Evolutionary conservation across 2,329 filamentous ascomycete species (phyloP).

Genomic region (Claviceps monticola): DNA sequence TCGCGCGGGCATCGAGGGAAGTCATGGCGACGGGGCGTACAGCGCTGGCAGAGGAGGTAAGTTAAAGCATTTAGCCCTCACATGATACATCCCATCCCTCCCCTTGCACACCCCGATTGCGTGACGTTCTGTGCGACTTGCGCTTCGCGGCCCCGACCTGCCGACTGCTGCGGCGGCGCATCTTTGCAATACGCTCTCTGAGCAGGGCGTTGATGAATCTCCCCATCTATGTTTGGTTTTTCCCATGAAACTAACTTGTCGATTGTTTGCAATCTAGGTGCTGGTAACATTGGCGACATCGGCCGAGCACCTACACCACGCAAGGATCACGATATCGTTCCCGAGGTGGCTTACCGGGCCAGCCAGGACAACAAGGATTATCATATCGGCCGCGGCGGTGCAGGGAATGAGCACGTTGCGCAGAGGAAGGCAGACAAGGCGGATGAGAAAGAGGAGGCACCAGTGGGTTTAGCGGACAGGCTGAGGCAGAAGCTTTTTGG

Average conservation of each 20-base stretch:
- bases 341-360: conserved; percentile 35
- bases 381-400: conserved; percentile 47
- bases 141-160: too few species aligned
- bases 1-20: conserved; percentile 37
- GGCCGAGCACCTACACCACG: conserved; percentile 25
- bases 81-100: too few species aligned
- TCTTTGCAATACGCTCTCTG: too few species aligned
- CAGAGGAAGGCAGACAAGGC: conserved; percentile 18
- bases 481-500: conserved; percentile 42
- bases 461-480: conserved; percentile 38
- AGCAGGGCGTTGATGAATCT: too few species aligned
- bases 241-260: too few species aligned
- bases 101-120: too few species aligned
- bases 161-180: too few species aligned
- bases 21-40: conserved; percentile 43
- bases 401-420: conserved; percentile 38
- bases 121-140: too few species aligned
- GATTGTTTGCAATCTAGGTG: conserved; percentile 23
- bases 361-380: conserved; percentile 34
- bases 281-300: conserved; percentile 43
- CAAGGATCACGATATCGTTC: conserved; percentile 37
- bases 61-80: too few species aligned
- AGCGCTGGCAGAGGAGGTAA: conserved; percentile 46
- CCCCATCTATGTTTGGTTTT: background rate
- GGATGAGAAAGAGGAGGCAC: conserved; percentile 11